Evolutionary conservation across 495 filamentous ascomycete genomes (phyloP), one percentile per base, ranked within the genome.

Genomic region (Aspergillus asperescens): DNA sequence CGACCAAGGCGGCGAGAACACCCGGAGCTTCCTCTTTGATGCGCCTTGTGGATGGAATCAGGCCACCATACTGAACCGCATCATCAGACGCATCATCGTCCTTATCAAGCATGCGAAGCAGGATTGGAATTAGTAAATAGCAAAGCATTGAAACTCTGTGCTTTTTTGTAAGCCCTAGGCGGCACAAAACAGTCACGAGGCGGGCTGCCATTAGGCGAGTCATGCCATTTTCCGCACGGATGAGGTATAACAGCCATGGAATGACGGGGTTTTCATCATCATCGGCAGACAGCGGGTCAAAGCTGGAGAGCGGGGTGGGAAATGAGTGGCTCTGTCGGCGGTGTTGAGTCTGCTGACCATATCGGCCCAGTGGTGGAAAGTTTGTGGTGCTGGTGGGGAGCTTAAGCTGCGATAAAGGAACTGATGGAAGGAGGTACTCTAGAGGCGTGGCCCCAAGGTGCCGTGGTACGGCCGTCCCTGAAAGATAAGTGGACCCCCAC

Each of bases 221-320:
- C 58, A 84, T 72, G 7, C 82, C 84, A 38, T 68, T 69, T 43
- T 81, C 77, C 10, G 79, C 79, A 56, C 89, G 77, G 22, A 85
- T 76, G 12, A 89, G 63, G 48, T 81, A 74, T 23, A 96, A 78
- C 10, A 98, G 81, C 87, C 90, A 96, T 9, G 85, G 82, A 34
- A 95, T 78, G 9, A 97, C 67, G 16, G 86, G 80, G 52, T 81
- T 94, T 57, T 95, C 92, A 13, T 83, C 78, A 7, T 89, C 83
- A 37, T 86, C 82, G 1, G 69, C 50, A 7, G 76, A 63, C 2
- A 67, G 55, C 7, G 62, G 59, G 12, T 75, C 69, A 18, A 66
- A 57, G 7, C 65, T 62, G 23, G 71, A 66, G 32, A 70, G 62
- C 19, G 66, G 59, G 18, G 67, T 57, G 25, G 66, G 46, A 59